These are phyloP conservation scores for Mucor saturninus DNA, from an alignment of 371 early-diverging fungal genomes.

Conservation along the genomic window DNA sequence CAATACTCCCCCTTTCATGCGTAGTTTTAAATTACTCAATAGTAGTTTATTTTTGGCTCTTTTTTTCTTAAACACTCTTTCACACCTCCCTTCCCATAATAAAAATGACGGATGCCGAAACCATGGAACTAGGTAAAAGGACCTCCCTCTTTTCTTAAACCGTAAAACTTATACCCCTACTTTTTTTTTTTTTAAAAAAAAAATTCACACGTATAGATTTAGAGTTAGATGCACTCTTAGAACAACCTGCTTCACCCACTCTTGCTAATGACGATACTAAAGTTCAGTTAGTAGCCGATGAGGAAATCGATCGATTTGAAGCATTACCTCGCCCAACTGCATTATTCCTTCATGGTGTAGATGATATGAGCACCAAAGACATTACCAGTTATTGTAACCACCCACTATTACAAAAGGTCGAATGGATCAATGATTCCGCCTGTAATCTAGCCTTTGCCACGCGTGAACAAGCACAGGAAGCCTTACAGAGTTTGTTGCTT, in stretches of 20 bases:
- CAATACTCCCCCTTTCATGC: no score
- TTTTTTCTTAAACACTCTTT: not conserved
- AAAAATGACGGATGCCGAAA: no score
- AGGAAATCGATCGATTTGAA: constrained; percentile 20
- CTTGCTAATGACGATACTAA: not conserved
- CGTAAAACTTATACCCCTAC: no score
- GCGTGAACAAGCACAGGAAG: constrained; percentile 37
- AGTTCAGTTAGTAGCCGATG: constrained; percentile 3
- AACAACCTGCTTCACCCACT: not conserved
- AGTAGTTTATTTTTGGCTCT: not conserved
- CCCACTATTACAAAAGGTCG: constrained; percentile 41
- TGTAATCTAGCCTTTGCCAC: constrained; percentile 48
- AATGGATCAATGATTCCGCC: constrained; percentile 64
- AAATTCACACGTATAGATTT: constrained; percentile 1
- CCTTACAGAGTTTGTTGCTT: constrained; percentile 37
- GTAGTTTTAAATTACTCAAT: no score
- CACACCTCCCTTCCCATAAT: not conserved
- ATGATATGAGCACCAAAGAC: constrained; percentile 61
- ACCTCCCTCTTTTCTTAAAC: no score
- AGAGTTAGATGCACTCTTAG: constrained; percentile 10
- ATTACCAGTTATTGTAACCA: constrained; percentile 48
- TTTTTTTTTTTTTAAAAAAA: no score
- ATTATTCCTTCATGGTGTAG: constrained; percentile 54
- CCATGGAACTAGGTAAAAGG: no score
- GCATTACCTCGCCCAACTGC: constrained; percentile 38